Base-by-base conservation (phyloP, 495 filamentous ascomycete species). In the Aspergillus heteromorphus region DNA sequence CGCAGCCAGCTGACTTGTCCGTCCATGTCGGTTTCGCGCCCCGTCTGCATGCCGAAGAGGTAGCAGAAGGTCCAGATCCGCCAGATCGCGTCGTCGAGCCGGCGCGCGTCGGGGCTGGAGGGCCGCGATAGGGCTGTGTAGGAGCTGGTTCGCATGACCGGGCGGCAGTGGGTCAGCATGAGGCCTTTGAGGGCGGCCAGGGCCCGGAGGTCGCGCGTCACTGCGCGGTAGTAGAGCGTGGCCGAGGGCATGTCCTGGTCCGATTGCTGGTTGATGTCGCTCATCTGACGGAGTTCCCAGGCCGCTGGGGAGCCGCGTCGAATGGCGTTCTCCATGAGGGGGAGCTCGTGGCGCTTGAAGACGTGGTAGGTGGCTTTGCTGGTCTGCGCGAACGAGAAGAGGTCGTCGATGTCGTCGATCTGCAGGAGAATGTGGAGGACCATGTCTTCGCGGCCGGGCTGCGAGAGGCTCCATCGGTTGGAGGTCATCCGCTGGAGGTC, bases 41-140 rank as follows among this genome's bases (percentile, higher is more conserved):
- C 49, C 41, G 50, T 57, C 31, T 51, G 40, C 18, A 47, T 52
- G 2, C 55, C 55, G 21, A 57, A 57, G 1, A 57, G 41, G 21
- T 52, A 40, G 29, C 55, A 57, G 30, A 57, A 57, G 6, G 41
- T 57, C 55, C 55, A 57, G 14, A 57, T 41, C 2, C 55, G 48
- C 49, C 49, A 57, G 40, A 57, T 40, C 0, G 55, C 55, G n/a
- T 43, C 49, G 27, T 57, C 55, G 19, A 57, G 23, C 17, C 31
- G 18, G 29, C 21, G 23, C 1, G 48, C 55, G 14, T 16, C 48
- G 6, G 41, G 7, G 41, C 41, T 29, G 19, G 21, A 31, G 0
- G 41, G 48, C 14, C 41, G 40, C 8, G 40, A 42, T 6, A 53
- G 40, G 17, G 41, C 51, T 0, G 20, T 25, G 21, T 43, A 31